A percentile compares a stretch with the other conserved stretches of the same genome.
Conservation (phyloP, 2,329 filamentous ascomycete species). For the Trichoderma oligosporum region DNA sequence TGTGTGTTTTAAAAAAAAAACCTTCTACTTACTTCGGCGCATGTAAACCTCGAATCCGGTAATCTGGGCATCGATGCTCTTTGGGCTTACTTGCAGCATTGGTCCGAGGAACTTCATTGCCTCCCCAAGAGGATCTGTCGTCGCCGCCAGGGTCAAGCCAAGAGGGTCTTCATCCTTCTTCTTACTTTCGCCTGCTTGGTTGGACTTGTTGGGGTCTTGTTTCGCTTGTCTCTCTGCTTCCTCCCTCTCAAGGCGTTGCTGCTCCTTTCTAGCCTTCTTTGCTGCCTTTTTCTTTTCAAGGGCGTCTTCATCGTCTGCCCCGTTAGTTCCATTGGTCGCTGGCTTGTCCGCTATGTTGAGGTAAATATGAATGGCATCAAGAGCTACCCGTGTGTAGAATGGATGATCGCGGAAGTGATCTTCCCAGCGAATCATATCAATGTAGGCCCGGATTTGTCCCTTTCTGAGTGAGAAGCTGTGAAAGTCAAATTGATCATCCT, state of each 20-base stretch:
- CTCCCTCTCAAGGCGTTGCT: constrained; percentile 62
- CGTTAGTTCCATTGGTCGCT: constrained; percentile 60
- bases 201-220: constrained; percentile 77
- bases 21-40: constrained; percentile 65
- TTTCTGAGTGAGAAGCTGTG: constrained; percentile 97
- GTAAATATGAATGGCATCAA: constrained; percentile 78
- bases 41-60: constrained; percentile 89
- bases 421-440: constrained; percentile 97
- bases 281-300: constrained; percentile 78
- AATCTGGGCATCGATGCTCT: constrained; percentile 76
- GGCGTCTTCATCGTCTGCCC: constrained; percentile 52
- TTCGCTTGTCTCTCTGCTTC: constrained; percentile 75
- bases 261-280: constrained; percentile 84
- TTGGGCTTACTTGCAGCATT: constrained; percentile 76
- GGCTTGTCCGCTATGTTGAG: constrained; percentile 74
- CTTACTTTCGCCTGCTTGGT: constrained; percentile 63
- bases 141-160: constrained; percentile 74
- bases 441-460: constrained; percentile 88
- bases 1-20: no score
- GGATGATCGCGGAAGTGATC: constrained; percentile 87
- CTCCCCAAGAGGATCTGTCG: constrained; percentile 76
- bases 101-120: constrained; percentile 82
- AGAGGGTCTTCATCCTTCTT: constrained; percentile 89
- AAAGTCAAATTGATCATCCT: constrained; percentile 98
- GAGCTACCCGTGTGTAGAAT: constrained; percentile 80